phyloP scores from a whole-genome alignment of 2,329 filamentous ascomycete species.

The Thelonectria olida region DNA sequence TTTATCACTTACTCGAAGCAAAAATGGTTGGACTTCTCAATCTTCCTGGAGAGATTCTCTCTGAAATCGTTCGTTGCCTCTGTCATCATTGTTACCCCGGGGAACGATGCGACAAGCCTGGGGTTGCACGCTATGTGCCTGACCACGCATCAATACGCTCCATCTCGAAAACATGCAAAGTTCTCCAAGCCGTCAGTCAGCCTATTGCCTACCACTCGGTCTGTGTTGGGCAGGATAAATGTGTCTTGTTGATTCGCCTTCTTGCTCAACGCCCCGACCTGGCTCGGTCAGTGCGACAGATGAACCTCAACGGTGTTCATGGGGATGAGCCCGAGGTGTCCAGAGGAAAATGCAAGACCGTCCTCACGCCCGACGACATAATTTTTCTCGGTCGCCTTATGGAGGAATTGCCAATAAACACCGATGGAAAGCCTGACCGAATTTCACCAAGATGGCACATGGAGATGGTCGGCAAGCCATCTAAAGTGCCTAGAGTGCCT shows the following conservation, averaged over 20 bases:
- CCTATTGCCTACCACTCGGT: background rate
- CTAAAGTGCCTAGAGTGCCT: background rate
- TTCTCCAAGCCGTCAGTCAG: background rate
- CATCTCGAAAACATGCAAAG: background rate
- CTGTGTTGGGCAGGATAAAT: background rate
- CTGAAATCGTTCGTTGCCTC: background rate
- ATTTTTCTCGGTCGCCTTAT: no score
- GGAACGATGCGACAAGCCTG: no score
- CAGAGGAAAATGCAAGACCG: no score
- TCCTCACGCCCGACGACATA: no score
- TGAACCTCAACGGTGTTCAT: background rate
- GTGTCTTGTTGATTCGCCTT: background rate
- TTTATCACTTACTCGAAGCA: no score
- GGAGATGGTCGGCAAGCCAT: no score
- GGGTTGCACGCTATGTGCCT: background rate
- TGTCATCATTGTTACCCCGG: background rate
- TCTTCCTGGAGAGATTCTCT: background rate
- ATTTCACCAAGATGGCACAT: no score
- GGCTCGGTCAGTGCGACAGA: background rate
- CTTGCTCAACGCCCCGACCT: background rate
- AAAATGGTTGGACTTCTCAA: background rate
- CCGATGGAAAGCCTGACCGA: no score
- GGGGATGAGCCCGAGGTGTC: no score
- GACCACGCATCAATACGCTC: background rate
- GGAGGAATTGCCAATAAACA: no score